phyloP scores from a whole-genome alignment of 805 yeast species.

The Suhomyces sp. region DNA sequence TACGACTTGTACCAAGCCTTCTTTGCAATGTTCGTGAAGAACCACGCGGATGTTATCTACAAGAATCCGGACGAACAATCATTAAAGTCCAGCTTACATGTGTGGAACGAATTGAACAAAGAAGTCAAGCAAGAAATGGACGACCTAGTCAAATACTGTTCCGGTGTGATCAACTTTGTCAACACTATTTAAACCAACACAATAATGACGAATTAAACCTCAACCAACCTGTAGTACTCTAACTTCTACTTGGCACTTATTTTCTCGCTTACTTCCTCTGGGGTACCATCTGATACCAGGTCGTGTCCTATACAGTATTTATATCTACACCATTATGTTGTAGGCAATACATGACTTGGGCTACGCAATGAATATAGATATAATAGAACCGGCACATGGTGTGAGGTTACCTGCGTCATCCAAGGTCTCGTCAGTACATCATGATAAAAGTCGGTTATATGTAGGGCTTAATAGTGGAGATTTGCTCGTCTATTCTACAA shows the following conservation, averaged over 20 bases:
- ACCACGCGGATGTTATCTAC: constrained; percentile 78
- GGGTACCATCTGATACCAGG: not conserved
- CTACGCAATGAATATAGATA: constrained; percentile 33
- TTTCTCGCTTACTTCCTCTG: not conserved
- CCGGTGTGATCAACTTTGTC: constrained; percentile 71
- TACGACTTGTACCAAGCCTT: constrained; percentile 82
- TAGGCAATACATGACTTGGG: not conserved
- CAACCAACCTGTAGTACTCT: not conserved
- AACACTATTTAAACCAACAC: constrained; percentile 29
- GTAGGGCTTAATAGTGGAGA: constrained; percentile 38
- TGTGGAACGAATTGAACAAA: constrained; percentile 47
- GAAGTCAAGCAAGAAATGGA: constrained; percentile 52
- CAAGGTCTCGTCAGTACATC: constrained; percentile 24
- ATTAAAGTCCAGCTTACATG: constrained; percentile 45
- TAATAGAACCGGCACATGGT: constrained; percentile 36
- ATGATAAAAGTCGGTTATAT: constrained; percentile 18
- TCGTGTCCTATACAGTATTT: not conserved
- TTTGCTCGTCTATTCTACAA: constrained; percentile 11
- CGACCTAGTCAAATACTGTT: constrained; percentile 69
- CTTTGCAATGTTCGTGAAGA: constrained; percentile 66
- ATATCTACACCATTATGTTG: not conserved
- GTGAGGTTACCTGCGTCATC: constrained; percentile 23
- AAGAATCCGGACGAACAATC: constrained; percentile 30
- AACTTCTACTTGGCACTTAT: not conserved
- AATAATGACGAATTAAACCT: not conserved